Evolutionary conservation across 2,329 filamentous ascomycete species (phyloP).

Genomic region (Pestalotiopsis sp.): DNA sequence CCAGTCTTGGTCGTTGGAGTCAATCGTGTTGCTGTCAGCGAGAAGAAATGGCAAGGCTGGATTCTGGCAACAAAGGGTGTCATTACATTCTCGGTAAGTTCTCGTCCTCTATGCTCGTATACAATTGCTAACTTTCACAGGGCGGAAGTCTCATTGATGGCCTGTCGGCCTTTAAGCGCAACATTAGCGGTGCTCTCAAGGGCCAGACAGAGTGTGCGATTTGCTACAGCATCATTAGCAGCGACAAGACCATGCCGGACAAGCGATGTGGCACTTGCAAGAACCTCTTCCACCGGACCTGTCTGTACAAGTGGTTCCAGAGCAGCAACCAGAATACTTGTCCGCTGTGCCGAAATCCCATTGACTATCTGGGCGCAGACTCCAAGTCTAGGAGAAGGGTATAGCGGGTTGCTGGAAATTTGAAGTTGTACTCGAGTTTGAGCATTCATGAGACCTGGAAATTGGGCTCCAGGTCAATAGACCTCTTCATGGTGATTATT

Average conservation of each 20-base stretch:
- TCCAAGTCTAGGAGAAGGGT: slow-evolving; percentile 24
- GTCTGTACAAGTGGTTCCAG: slow-evolving; percentile 97
- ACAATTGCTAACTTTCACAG: slow-evolving; percentile 31
- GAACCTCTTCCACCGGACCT: slow-evolving; percentile 88
- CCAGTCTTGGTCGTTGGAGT: slow-evolving; percentile 75
- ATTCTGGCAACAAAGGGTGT: slow-evolving; percentile 85
- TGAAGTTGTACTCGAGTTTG: neutral
- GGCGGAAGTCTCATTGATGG: slow-evolving; percentile 89
- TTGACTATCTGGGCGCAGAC: slow-evolving; percentile 57
- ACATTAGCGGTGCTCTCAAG: slow-evolving; percentile 85
- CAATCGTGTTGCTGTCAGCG: slow-evolving; percentile 83
- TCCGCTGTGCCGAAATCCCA: slow-evolving; percentile 89
- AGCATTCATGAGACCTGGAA: neutral
- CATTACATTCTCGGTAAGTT: slow-evolving; percentile 77
- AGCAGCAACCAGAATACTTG: slow-evolving; percentile 90
- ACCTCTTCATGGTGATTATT: too few relatives aligned
- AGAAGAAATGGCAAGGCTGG: slow-evolving; percentile 93
- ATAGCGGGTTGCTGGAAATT: neutral
- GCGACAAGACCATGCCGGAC: slow-evolving; percentile 86
- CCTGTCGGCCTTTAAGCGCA: slow-evolving; percentile 80
- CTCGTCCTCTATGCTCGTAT: neutral
- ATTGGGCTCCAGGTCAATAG: too few relatives aligned
- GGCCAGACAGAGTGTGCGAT: slow-evolving; percentile 96
- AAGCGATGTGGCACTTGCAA: slow-evolving; percentile 92
- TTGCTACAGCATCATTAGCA: slow-evolving; percentile 92